Evolutionary conservation across 2,329 filamentous ascomycete species (phyloP).

Genomic region (Aspergillus fructus): DNA sequence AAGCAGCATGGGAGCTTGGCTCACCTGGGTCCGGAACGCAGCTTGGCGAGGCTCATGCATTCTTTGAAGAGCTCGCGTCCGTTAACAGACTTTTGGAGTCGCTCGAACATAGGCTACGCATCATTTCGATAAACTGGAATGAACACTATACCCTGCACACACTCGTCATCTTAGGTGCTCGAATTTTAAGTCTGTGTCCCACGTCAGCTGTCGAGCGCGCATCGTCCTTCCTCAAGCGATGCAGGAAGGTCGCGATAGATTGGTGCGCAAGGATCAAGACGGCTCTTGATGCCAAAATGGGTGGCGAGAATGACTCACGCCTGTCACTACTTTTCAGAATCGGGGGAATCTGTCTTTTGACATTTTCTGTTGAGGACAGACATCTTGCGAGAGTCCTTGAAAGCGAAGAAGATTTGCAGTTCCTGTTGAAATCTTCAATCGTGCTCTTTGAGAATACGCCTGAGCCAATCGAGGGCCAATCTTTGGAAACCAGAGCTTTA

Average conservation of each 20-base stretch:
- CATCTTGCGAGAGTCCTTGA: conserved; percentile 2
- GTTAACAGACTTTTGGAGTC: conserved; percentile 29
- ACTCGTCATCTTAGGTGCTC: conserved; percentile 9
- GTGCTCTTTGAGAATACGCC: conserved; percentile 14
- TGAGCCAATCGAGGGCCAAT: background rate
- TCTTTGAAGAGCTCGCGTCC: conserved; percentile 21
- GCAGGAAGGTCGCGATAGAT: conserved; percentile 4
- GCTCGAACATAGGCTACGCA: conserved; percentile 31
- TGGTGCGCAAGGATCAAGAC: conserved; percentile 8
- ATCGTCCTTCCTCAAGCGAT: background rate
- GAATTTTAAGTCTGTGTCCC: conserved; percentile 10
- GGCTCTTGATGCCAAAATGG: background rate
- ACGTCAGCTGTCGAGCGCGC: background rate
- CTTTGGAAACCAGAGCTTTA: background rate
- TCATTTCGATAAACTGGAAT: conserved; percentile 52
- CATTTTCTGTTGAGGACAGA: conserved; percentile 10
- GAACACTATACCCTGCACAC: conserved; percentile 39
- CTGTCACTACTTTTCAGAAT: conserved; percentile 6
- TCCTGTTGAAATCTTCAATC: conserved; percentile 10
- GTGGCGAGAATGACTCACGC: background rate
- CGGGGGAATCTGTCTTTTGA: conserved; percentile 12
- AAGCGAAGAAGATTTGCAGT: conserved; percentile 10
- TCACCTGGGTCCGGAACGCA: conserved; percentile 14
- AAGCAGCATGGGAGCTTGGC: conserved; percentile 50
- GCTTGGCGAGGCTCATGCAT: conserved; percentile 19